These are phyloP conservation scores for Lentinula sp. DNA, from an alignment of 768 basidiomycete genomes.

Conservation along the genomic window DNA sequence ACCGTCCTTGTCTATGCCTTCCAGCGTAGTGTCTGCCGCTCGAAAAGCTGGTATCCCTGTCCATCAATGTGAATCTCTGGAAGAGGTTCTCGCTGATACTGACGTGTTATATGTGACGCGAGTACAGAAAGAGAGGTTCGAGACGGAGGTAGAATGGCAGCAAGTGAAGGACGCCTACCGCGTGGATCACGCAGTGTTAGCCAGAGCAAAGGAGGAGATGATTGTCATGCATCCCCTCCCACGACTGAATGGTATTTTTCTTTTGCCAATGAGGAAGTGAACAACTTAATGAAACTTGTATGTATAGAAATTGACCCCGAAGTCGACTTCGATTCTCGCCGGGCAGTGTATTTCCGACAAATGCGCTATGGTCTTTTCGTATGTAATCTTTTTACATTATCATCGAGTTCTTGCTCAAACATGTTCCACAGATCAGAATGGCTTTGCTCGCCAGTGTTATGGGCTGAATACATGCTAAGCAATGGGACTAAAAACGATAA, in stretches of 20 bases:
- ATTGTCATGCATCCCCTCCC: slow-evolving; percentile 99
- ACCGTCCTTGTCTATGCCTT: slow-evolving; percentile 81
- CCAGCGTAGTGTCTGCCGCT: slow-evolving; percentile 74
- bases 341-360: slow-evolving; percentile 96
- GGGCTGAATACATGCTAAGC: slow-evolving; percentile 15
- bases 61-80: slow-evolving; percentile 78
- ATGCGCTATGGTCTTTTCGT: slow-evolving; percentile 98
- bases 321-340: slow-evolving; percentile 91
- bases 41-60: slow-evolving; percentile 79
- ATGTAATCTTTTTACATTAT: slow-evolving; percentile 28
- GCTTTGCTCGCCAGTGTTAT: slow-evolving; percentile 67
- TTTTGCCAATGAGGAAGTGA: not conserved
- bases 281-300: slow-evolving; percentile 8
- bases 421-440: slow-evolving; percentile 57
- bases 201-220: slow-evolving; percentile 92
- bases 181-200: slow-evolving; percentile 89
- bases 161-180: slow-evolving; percentile 89
- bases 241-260: slow-evolving; percentile 67
- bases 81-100: slow-evolving; percentile 86
- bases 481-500: not conserved
- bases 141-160: slow-evolving; percentile 75
- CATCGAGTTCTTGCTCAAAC: not conserved
- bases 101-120: slow-evolving; percentile 97
- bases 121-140: slow-evolving; percentile 92
- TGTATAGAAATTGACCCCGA: slow-evolving; percentile 92